phyloP scores from a whole-genome alignment of 1,139 yeast species.

The Pichia sp. region DNA sequence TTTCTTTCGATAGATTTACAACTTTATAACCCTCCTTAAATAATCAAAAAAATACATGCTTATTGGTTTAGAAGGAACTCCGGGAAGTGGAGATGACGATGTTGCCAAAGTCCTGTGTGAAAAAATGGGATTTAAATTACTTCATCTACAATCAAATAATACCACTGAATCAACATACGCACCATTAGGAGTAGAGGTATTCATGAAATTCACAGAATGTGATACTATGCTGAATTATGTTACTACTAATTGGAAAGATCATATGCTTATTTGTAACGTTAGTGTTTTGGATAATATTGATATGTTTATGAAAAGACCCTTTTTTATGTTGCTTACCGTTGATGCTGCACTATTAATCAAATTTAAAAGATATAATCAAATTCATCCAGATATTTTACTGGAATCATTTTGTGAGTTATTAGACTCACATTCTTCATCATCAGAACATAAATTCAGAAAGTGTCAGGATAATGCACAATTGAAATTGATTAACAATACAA shows the following conservation, averaged over 20 bases:
- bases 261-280: conserved; percentile 57
- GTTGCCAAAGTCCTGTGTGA: conserved; percentile 44
- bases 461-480: conserved; percentile 46
- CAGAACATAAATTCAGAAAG: conserved; percentile 2
- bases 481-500: conserved; percentile 55
- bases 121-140: conserved; percentile 3
- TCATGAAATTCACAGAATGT: conserved; percentile 11
- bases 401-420: conserved; percentile 35
- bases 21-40: background rate
- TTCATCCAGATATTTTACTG: conserved; percentile 26
- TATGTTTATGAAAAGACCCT: conserved; percentile 66
- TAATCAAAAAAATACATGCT: conserved; percentile 41
- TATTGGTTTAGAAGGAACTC: conserved; percentile 70
- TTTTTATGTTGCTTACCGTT: conserved; percentile 71
- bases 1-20: too few species aligned
- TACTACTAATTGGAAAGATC: conserved; percentile 62
- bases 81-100: conserved; percentile 64
- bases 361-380: conserved; percentile 39
- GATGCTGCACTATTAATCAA: conserved; percentile 68
- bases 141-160: conserved; percentile 1
- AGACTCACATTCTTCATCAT: conserved; percentile 5
- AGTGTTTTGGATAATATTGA: conserved; percentile 40
- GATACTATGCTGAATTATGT: conserved; percentile 55
- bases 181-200: too few species aligned
- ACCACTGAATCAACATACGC: too few species aligned